Base-by-base conservation (phyloP, 2,329 filamentous ascomycete genomes). In the Stagonosporopsis vannaccii region DNA sequence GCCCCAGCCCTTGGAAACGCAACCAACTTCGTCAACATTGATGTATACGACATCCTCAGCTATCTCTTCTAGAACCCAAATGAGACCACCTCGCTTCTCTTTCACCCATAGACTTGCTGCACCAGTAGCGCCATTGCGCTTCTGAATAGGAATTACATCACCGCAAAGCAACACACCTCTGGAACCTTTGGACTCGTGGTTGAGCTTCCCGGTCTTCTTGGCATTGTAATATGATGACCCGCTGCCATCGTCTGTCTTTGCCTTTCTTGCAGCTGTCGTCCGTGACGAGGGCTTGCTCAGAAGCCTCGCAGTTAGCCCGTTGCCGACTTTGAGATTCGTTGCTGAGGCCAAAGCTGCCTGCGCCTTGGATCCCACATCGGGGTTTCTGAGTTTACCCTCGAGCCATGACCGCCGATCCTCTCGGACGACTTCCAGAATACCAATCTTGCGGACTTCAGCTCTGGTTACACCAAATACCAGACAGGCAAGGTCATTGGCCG, bases 401-500 rank as follows among this genome's bases (percentile, higher is more conserved):
- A 99, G 82, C 95, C 95, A 99, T 25, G 88, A 86, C 63, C 94
- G 84, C 56, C 92, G 85, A 75, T 97, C 94, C 74, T 93, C 87
- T 75, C 94, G 90, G 17, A 99, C 92, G 26, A 99, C 92, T 73
- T 98, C 93, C 56, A 99, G 78, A 53, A 99, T 98, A 43, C 95
- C 94, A 81, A 98, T 87, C 72, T 92, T 97, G 51, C 92, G 87
- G 22, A 99, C 91, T 76, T 99, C 95, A 4, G 91, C 91, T 71
- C 92, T 91, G n/a, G 93, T 97, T 9, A 99, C 92, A n/a, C 95
- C 95, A 78, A 98, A 99, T n/a, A 98, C 89, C 39, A 99, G 82
- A 76, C 95, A 99, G 17, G 95, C 95, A 44, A 99, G 82, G 73
- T 99, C 95, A 72, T 99, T 99, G 45, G 95, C 95, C 3, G 95